A percentile compares a stretch with the other conserved stretches of the same genome.
These are phyloP conservation scores for Stephania cephalantha DNA, from an alignment of 164 flowering plant species.

Conservation along the genomic window DNA sequence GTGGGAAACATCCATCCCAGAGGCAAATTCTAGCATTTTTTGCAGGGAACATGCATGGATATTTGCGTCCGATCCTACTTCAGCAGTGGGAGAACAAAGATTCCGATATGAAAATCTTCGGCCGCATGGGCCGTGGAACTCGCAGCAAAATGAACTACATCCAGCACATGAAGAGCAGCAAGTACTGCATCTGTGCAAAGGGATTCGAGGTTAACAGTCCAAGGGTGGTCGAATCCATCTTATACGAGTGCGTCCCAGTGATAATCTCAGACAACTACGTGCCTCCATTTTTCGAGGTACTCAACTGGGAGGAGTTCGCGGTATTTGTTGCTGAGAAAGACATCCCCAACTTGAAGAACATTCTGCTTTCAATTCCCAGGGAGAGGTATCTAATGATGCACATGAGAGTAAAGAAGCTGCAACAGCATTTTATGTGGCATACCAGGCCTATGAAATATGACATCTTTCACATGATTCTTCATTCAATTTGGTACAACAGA, in stretches of 20 bases:
- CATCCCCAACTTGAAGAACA: slow-evolving; percentile 29
- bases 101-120: slow-evolving; percentile 26
- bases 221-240: slow-evolving; percentile 33
- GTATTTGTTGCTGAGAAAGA: slow-evolving; percentile 31
- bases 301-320: slow-evolving; percentile 32
- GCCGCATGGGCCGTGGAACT: slow-evolving; percentile 10
- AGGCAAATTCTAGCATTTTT: slow-evolving; percentile 35
- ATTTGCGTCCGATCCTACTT: slow-evolving; percentile 27
- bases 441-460: slow-evolving; percentile 29
- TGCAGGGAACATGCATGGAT: slow-evolving; percentile 38
- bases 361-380: slow-evolving; percentile 26
- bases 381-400: slow-evolving; percentile 27
- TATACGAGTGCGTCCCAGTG: slow-evolving; percentile 37
- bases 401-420: slow-evolving; percentile 25
- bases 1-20: slow-evolving; percentile 25
- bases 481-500: slow-evolving; percentile 35
- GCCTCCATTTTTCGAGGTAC: slow-evolving; percentile 32
- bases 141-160: slow-evolving; percentile 16
- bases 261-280: slow-evolving; percentile 38
- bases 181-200: slow-evolving; percentile 35
- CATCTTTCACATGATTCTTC: slow-evolving; percentile 33
- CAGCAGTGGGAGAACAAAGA: slow-evolving; percentile 36
- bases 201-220: slow-evolving; percentile 43
- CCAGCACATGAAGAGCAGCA: slow-evolving; percentile 30
- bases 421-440: slow-evolving; percentile 36